Percentiles rank a stretch among this genome's conserved stretches.
Evolutionary conservation across 176 grass and related monocot genomes (phyloP).

Genomic region (Triticum dicoccoides): DNA sequence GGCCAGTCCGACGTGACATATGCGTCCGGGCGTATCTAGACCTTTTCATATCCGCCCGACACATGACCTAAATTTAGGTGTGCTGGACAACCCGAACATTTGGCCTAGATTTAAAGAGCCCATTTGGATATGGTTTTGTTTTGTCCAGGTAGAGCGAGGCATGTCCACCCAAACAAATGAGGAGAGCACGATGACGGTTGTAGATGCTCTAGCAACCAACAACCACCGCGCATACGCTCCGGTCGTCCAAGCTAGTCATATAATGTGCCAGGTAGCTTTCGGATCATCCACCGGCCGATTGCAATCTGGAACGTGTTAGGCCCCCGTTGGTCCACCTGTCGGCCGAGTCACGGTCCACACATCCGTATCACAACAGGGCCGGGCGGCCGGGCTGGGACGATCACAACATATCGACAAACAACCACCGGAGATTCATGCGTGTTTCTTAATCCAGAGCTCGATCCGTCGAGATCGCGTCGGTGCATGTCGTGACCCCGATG

Average conservation of each 20-base stretch:
- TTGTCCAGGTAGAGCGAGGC: too few relatives aligned
- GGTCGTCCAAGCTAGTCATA: not conserved
- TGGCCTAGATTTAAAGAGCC: too few relatives aligned
- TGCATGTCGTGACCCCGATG: not conserved
- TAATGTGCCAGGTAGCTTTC: not conserved
- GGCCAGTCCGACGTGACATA: too few relatives aligned
- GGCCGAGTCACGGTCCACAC: not conserved
- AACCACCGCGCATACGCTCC: not conserved
- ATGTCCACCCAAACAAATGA: too few relatives aligned
- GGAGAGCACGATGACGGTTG: too few relatives aligned
- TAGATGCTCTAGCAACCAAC: too few relatives aligned
- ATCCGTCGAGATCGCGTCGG: not conserved
- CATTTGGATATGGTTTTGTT: too few relatives aligned
- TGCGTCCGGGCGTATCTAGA: too few relatives aligned
- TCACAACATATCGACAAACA: not conserved
- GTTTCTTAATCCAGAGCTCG: not conserved
- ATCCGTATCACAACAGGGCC: not conserved
- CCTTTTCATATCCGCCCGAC: too few relatives aligned
- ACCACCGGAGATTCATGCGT: too few relatives aligned
- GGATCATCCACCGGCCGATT: not conserved
- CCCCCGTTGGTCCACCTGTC: conserved; percentile 3
- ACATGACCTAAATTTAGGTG: too few relatives aligned
- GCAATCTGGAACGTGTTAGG: not conserved
- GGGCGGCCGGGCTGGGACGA: not conserved
- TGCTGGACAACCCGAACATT: too few relatives aligned